Evolutionary conservation across 1,284 basidiomycete genomes (phyloP).

Genomic region (Takashimella koratensis): DNA sequence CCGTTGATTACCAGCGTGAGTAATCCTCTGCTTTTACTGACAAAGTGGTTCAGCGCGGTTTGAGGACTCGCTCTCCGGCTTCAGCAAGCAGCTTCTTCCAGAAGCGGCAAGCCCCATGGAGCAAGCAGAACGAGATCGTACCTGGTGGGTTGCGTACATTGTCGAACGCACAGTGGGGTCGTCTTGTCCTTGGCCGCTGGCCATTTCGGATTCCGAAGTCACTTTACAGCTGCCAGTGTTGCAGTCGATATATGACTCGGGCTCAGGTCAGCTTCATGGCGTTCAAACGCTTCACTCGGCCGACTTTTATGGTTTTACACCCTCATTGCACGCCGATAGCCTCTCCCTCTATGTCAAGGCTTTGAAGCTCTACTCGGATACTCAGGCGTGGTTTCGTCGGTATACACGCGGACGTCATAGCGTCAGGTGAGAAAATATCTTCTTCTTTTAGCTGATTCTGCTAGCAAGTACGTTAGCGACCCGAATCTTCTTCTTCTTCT

Average conservation of each 20-base stretch:
- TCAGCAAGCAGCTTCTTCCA: constrained; percentile 10
- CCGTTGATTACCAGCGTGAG: no score
- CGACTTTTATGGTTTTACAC: constrained; percentile 45
- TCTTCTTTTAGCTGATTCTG: neutral
- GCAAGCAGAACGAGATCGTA: constrained; percentile 35
- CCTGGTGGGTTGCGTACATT: constrained; percentile 36
- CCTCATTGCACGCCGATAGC: constrained; percentile 57
- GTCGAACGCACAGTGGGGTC: neutral
- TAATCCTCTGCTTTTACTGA: no score
- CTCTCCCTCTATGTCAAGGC: constrained; percentile 60
- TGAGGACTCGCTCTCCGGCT: constrained; percentile 2
- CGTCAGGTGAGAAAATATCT: constrained; percentile 13
- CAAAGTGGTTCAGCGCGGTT: no score
- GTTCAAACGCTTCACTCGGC: constrained; percentile 29
- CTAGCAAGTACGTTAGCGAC: constrained; percentile 28
- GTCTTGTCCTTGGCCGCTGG: neutral
- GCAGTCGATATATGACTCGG: constrained; percentile 29
- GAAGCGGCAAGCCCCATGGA: constrained; percentile 20
- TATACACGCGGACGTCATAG: constrained; percentile 33
- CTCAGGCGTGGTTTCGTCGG: constrained; percentile 29
- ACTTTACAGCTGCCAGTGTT: constrained; percentile 38
- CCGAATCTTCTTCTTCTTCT: constrained; percentile 28
- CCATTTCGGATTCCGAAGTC: constrained; percentile 33
- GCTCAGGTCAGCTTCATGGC: constrained; percentile 24
- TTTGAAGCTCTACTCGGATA: constrained; percentile 56